Conservation (phyloP, 1,139 yeast species). For the Pichia sp. region DNA sequence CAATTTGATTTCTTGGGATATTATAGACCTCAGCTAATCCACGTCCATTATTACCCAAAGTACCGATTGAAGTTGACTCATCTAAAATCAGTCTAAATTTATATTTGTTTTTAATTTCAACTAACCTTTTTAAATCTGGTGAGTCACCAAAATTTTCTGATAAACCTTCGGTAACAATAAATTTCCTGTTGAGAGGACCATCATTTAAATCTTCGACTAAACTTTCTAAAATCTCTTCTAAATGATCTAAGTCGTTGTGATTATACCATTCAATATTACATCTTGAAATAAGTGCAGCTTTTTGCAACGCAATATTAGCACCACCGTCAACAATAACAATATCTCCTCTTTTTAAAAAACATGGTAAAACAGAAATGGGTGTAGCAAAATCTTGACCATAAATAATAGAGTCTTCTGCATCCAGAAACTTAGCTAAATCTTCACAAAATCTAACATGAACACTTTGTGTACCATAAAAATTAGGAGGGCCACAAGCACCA, state of each 20-base stretch:
- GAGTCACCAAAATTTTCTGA: slow-evolving; percentile 79
- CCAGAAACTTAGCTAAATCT: slow-evolving; percentile 66
- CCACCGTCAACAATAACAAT: slow-evolving; percentile 82
- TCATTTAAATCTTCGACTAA: slow-evolving; percentile 60
- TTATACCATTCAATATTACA: slow-evolving; percentile 79
- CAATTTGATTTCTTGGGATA: slow-evolving; percentile 61
- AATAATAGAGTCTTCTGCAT: slow-evolving; percentile 70
- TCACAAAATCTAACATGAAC: slow-evolving; percentile 79
- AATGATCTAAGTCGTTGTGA: slow-evolving; percentile 82
- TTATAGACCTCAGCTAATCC: slow-evolving; percentile 73
- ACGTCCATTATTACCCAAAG: slow-evolving; percentile 76
- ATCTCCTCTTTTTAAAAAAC: slow-evolving; percentile 93
- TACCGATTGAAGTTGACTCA: slow-evolving; percentile 82
- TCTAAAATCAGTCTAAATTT: slow-evolving; percentile 84
- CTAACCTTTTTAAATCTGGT: slow-evolving; percentile 62
- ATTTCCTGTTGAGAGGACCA: slow-evolving; percentile 76
- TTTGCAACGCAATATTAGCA: slow-evolving; percentile 72
- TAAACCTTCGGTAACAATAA: slow-evolving; percentile 84
- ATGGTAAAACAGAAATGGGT: slow-evolving; percentile 93
- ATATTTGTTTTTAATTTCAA: slow-evolving; percentile 70
- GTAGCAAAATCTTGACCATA: slow-evolving; percentile 94
- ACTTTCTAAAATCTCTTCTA: slow-evolving; percentile 60
- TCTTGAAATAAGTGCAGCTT: slow-evolving; percentile 81
- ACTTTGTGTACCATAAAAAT: slow-evolving; percentile 94
- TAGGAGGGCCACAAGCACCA: slow-evolving; percentile 98